Conservation (phyloP, 2,329 filamentous ascomycete genomes). For the Colletotrichum sp. region DNA sequence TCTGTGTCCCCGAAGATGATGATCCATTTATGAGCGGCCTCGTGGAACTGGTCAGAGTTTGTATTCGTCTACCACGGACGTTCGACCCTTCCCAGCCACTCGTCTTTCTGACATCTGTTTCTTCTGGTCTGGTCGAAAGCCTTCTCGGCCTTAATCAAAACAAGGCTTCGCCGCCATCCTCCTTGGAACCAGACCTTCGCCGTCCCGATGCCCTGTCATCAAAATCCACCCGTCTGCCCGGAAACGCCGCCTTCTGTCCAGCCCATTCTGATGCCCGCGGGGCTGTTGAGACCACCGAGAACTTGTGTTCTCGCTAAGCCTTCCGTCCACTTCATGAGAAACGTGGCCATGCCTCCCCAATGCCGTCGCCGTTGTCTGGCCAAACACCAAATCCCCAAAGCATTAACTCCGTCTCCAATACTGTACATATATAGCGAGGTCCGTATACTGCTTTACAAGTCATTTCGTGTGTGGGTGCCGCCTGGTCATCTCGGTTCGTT, state of each 20-base stretch:
- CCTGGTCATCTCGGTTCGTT: not conserved
- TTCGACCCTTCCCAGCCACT: not conserved
- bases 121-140: not conserved
- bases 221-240: conserved; percentile 7
- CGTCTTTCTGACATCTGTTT: not conserved
- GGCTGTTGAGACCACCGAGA: not conserved
- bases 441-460: conserved; percentile 18
- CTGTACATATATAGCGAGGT: conserved; percentile 20
- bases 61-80: conserved; percentile 14
- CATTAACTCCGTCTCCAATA: conserved; percentile 21
- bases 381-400: conserved; percentile 5
- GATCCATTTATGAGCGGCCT: not conserved
- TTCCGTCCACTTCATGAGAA: conserved; percentile 1
- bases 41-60: not conserved
- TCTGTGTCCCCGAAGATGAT: not conserved
- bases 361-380: not conserved
- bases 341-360: not conserved
- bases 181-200: not conserved
- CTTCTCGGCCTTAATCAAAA: not conserved
- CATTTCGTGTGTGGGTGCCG: not conserved
- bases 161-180: not conserved
- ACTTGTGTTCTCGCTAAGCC: not conserved
- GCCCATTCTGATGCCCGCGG: not conserved
- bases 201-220: conserved; percentile 1
- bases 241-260: conserved; percentile 11